Conservation (phyloP, 2,329 filamentous ascomycete species). For the Chalara sp. region DNA sequence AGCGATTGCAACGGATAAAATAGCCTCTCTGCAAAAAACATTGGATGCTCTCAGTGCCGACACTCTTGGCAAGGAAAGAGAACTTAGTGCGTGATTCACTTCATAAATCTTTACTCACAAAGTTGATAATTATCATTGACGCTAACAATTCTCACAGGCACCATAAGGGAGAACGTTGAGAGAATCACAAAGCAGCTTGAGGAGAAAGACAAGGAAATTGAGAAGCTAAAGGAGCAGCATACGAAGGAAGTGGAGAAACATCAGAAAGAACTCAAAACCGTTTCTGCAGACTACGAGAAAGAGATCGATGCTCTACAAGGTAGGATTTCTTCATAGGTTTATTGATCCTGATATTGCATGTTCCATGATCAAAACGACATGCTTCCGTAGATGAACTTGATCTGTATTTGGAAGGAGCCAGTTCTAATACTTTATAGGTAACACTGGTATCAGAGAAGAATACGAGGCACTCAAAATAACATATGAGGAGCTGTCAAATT, state of each 20-base stretch:
- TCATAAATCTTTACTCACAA: too few relatives aligned
- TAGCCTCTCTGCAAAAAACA: conserved; percentile 41
- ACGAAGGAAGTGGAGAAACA: conserved; percentile 53
- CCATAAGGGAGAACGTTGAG: conserved; percentile 16
- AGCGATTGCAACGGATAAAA: conserved; percentile 34
- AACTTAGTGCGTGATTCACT: conserved; percentile 16
- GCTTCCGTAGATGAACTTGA: too few relatives aligned
- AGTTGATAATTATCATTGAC: too few relatives aligned
- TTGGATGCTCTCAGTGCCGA: conserved; percentile 41
- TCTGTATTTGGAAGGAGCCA: too few relatives aligned
- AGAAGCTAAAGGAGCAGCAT: conserved; percentile 47
- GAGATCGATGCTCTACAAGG: conserved; percentile 54
- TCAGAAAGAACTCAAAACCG: conserved; percentile 48
- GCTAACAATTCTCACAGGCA: too few relatives aligned
- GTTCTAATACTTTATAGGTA: conserved; percentile 30
- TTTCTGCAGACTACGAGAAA: conserved; percentile 56
- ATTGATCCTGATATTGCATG: too few relatives aligned
- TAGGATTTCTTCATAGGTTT: not conserved
- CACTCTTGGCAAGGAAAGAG: conserved; percentile 23
- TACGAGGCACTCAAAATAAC: conserved; percentile 53
- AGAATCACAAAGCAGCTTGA: conserved; percentile 21
- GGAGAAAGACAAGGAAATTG: conserved; percentile 26
- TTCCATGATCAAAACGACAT: too few relatives aligned
- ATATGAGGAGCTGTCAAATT: conserved; percentile 40
- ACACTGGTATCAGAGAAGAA: conserved; percentile 58